Evolutionary conservation across 2,329 filamentous ascomycete genomes (phyloP).

Genomic region (Colletotrichum cordylinicola): DNA sequence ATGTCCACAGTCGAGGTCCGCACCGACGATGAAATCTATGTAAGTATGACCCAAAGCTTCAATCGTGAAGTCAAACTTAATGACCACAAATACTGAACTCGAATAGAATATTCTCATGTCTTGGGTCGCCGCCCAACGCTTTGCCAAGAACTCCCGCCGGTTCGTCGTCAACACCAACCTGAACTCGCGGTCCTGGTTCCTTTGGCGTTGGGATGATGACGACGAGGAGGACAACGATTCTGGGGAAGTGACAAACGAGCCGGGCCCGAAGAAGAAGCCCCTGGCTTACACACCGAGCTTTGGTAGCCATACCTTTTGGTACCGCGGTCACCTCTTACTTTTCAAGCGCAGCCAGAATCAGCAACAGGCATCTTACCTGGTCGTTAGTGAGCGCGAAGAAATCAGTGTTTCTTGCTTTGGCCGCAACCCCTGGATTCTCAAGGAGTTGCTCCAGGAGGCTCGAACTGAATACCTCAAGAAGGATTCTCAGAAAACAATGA

Average conservation of each 20-base stretch:
- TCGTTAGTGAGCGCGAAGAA: constrained; percentile 60
- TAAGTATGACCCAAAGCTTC: not conserved
- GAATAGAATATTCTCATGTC: constrained; percentile 69
- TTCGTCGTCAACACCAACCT: constrained; percentile 71
- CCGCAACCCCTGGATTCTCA: constrained; percentile 64
- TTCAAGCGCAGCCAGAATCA: constrained; percentile 59
- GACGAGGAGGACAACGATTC: constrained; percentile 53
- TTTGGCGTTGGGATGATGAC: constrained; percentile 51
- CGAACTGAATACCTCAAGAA: constrained; percentile 59
- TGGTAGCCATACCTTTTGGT: constrained; percentile 74
- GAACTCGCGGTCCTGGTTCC: constrained; percentile 55
- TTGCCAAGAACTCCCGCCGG: constrained; percentile 62
- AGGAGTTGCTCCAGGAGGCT: constrained; percentile 66
- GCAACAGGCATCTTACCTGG: constrained; percentile 43
- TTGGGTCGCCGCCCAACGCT: constrained; percentile 69
- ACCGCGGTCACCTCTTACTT: constrained; percentile 60
- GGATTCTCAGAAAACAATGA: constrained; percentile 68
- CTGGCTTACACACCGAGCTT: constrained; percentile 71
- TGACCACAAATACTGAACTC: not conserved
- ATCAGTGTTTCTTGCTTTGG: constrained; percentile 68
- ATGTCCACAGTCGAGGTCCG: constrained; percentile 72
- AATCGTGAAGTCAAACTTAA: not conserved
- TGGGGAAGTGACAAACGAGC: not conserved
- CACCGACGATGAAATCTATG: constrained; percentile 73
- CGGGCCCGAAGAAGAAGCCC: constrained; percentile 47